A percentile compares a stretch with the other conserved stretches of the same genome.
Conservation (phyloP, 2,329 filamentous ascomycete species). For the Colletotrichum truncatum region DNA sequence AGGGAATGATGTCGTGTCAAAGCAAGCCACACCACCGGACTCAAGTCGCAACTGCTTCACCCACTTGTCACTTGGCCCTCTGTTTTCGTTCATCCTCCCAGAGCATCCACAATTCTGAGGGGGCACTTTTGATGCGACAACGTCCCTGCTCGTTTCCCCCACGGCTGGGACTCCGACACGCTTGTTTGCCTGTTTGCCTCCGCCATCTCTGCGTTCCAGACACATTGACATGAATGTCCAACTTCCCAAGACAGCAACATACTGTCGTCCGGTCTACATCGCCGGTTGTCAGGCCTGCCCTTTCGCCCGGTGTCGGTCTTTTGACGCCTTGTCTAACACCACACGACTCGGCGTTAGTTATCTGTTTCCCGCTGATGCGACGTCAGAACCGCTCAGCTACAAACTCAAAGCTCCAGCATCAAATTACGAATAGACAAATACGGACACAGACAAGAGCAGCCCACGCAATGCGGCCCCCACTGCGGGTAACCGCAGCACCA, state of each 20-base stretch:
- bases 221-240: background rate
- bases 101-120: constrained; percentile 14
- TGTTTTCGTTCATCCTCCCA: background rate
- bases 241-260: background rate
- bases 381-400: background rate
- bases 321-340: background rate
- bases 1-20: background rate
- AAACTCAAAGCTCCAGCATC: background rate
- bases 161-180: background rate
- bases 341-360: background rate
- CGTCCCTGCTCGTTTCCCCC: constrained; percentile 8
- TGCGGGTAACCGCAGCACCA: background rate
- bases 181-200: background rate
- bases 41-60: background rate
- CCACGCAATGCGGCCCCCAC: background rate
- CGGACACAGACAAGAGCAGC: background rate
- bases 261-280: background rate
- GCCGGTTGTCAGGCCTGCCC: background rate
- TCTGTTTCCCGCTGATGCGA: background rate
- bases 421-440: background rate
- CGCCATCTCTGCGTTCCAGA: constrained; percentile 1
- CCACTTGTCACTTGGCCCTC: background rate
- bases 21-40: background rate
- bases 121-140: background rate
- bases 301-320: background rate